A percentile compares a stretch with the other conserved stretches of the same genome.
Conservation (phyloP, 164 flowering plant genomes). For the Houttuynia cordata region DNA sequence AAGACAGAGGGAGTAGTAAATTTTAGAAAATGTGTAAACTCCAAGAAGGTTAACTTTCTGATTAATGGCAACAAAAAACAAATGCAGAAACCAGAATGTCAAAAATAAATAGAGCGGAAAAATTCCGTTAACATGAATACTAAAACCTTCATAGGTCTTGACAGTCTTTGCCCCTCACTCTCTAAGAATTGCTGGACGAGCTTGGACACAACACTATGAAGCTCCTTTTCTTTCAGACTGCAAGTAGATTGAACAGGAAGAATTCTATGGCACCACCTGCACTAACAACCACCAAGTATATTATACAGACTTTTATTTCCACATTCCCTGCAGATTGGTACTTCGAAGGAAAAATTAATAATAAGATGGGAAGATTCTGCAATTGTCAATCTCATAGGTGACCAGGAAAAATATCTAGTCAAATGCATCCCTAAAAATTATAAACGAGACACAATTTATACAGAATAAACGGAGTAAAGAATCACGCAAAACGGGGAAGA, state of each 20-base stretch:
- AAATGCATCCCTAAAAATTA: too few species aligned
- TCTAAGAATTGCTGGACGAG: slow-evolving; percentile 46
- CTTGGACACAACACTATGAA: slow-evolving; percentile 34
- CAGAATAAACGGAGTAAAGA: not conserved
- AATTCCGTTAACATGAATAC: not conserved
- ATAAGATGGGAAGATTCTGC: too few species aligned
- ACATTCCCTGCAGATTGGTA: too few species aligned
- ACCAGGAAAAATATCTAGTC: too few species aligned
- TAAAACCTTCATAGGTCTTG: slow-evolving; percentile 43
- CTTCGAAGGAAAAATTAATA: too few species aligned
- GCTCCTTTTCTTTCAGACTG: slow-evolving; percentile 44
- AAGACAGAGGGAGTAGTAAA: too few species aligned
- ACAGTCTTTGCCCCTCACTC: slow-evolving; percentile 21
- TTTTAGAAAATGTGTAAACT: too few species aligned
- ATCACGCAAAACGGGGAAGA: not conserved
- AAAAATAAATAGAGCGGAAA: not conserved
- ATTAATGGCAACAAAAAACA: too few species aligned
- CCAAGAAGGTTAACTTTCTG: too few species aligned
- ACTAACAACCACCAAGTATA: slow-evolving; percentile 3
- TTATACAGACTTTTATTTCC: too few species aligned
- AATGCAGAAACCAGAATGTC: too few species aligned
- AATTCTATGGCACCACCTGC: slow-evolving; percentile 89
- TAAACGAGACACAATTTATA: not conserved
- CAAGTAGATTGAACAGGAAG: slow-evolving; percentile 80
- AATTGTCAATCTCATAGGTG: too few species aligned